Conservation (phyloP, 2,329 filamentous ascomycete species). For the Trichoderma koningiopsis region DNA sequence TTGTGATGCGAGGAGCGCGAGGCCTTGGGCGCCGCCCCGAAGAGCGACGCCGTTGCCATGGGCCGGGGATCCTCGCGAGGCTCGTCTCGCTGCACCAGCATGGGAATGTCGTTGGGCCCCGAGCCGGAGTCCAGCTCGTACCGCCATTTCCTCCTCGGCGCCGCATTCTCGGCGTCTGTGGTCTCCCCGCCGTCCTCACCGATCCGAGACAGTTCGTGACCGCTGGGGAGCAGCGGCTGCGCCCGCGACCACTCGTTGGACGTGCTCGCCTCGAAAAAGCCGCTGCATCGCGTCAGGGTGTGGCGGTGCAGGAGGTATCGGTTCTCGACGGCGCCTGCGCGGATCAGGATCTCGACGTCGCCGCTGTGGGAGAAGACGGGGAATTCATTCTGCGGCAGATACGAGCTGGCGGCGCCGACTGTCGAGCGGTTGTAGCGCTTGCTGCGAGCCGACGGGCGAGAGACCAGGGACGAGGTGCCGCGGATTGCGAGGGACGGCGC, state of each 20-base stretch:
- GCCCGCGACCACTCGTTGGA: slow-evolving; percentile 69
- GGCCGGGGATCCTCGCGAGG: slow-evolving; percentile 19
- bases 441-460: slow-evolving; percentile 61
- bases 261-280: slow-evolving; percentile 88
- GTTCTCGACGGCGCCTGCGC: slow-evolving; percentile 64
- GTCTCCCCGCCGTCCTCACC: slow-evolving; percentile 47
- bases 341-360: slow-evolving; percentile 87
- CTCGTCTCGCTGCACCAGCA: slow-evolving; percentile 79
- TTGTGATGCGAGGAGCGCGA: slow-evolving; percentile 42
- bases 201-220: slow-evolving; percentile 57
- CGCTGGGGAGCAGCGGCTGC: slow-evolving; percentile 35
- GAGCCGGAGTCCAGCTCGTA: slow-evolving; percentile 83
- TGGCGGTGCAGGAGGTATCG: slow-evolving; percentile 85
- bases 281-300: slow-evolving; percentile 85
- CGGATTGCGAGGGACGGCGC: slow-evolving; percentile 57
- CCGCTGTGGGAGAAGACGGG: slow-evolving; percentile 87
- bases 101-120: slow-evolving; percentile 75
- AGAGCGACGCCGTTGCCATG: slow-evolving; percentile 35
- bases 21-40: slow-evolving; percentile 46
- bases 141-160: slow-evolving; percentile 67
- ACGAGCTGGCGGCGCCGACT: slow-evolving; percentile 67
- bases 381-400: slow-evolving; percentile 83
- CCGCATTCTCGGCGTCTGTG: slow-evolving; percentile 26
- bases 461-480: slow-evolving; percentile 59
- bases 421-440: slow-evolving; percentile 82